These are phyloP conservation scores for Oryza glaberrima DNA, from an alignment of 176 grass and related monocot species.

Conservation along the genomic window DNA sequence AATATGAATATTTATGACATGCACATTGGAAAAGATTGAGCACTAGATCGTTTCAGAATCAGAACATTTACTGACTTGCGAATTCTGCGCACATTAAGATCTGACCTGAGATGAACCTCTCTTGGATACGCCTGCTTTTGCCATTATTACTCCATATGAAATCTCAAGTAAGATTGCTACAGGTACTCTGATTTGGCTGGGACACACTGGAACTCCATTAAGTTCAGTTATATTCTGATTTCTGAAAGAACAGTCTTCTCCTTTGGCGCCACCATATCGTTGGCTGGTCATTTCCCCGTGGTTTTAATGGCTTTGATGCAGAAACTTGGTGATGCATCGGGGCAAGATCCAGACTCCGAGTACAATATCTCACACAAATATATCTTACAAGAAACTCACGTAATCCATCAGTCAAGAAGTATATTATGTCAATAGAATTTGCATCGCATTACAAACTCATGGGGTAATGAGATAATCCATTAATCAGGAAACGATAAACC, in stretches of 20 bases:
- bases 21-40: not conserved
- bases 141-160: not conserved
- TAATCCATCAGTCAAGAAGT: no score
- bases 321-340: no score
- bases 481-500: not conserved
- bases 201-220: not conserved
- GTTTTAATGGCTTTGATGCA: no score
- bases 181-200: not conserved
- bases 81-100: constrained; percentile 6
- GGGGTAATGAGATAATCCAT: not conserved
- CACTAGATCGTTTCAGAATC: constrained; percentile 6
- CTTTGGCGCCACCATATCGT: not conserved
- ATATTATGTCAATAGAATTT: not conserved
- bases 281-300: no score
- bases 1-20: constrained; percentile 14
- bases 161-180: not conserved
- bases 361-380: no score
- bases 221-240: not conserved
- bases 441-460: not conserved
- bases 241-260: not conserved
- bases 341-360: no score
- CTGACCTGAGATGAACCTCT: not conserved
- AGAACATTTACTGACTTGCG: constrained; percentile 7
- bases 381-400: no score
- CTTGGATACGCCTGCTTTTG: constrained; percentile 5